Evolutionary conservation across 768 basidiomycete species (phyloP), one percentile per base, ranked within the genome.

Genomic region (Kwoniella dejecticola): DNA sequence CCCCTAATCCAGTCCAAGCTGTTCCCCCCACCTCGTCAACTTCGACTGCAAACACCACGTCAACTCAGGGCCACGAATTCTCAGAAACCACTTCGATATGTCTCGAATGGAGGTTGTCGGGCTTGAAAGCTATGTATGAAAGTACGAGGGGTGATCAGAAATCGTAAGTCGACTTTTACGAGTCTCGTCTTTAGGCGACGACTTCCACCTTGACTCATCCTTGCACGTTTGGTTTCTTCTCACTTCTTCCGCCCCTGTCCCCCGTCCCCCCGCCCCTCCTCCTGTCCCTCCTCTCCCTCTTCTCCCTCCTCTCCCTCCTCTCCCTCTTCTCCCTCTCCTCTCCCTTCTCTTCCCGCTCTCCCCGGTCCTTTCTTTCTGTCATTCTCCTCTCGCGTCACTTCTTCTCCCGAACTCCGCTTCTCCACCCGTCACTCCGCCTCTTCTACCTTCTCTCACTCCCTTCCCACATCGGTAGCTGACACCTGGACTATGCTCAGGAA

Each of bases 21-120:
- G 45, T 49, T 11, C 29, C 52, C 36, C 61, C 62, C 19, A 45
- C 36, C 4, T 41, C 49, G 5, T 24, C 62, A 3, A 19, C 48
- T 17, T 55, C 53, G 10, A 21, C 46, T 53, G 40, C 24, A 13
- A 24, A 52, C 31, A 7, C 58, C 17, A 27, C 50, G 11, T 19
- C 63, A 26, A 4, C 64, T 2, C 26, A 60, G 7, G 33, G 31
- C 12, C 71, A 71, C 29, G 75, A 77, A 42, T 79, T 76, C 57
- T 57, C 67, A 31, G 78, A 79, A 67, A 76, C 74, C 3, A 67
- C 67, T 2, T 75, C 76, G 2, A 71, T 80, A 13, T 75, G 70
- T 19, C 73, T 82, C 33, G 90, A 91, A 79, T 93, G 91, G 91
- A 86, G 85, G 0, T 80, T 92, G 26, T 82, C 82, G 30, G 87